Conservation (phyloP, 179 eudicot genomes). For the Amaranthus tricolor region DNA sequence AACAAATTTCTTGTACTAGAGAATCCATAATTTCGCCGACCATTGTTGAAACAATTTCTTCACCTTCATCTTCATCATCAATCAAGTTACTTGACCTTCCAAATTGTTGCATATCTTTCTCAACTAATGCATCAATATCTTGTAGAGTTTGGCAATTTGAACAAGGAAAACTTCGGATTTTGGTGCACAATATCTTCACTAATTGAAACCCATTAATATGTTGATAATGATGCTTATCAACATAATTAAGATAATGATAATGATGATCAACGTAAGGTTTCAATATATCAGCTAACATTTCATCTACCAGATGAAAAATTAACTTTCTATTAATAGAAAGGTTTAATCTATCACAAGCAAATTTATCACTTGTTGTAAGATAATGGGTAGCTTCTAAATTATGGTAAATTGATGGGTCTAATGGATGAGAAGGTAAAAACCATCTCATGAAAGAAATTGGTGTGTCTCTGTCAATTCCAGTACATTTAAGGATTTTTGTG, state of each 20-base stretch:
- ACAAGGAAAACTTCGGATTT: conserved; percentile 39
- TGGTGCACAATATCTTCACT: conserved; percentile 35
- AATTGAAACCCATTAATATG: conserved; percentile 39
- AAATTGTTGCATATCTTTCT: conserved; percentile 35
- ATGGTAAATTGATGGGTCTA: conserved; percentile 60
- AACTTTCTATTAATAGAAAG: conserved; percentile 51
- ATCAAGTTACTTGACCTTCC: conserved; percentile 10
- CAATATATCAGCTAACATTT: conserved; percentile 47
- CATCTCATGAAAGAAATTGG: conserved; percentile 45
- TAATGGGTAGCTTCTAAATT: conserved; percentile 40
- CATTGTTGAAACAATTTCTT: conserved; percentile 43
- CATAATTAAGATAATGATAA: conserved; percentile 14
- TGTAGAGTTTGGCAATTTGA: conserved; percentile 51
- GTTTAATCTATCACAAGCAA: conserved; percentile 13
- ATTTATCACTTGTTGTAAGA: neutral
- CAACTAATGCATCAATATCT: conserved; percentile 61
- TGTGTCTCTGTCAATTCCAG: conserved; percentile 49
- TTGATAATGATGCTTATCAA: conserved; percentile 2
- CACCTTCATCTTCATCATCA: conserved; percentile 42
- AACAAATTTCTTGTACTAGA: conserved; percentile 41
- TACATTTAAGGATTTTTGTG: conserved; percentile 46
- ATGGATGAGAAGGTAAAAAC: conserved; percentile 56
- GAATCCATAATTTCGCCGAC: conserved; percentile 44
- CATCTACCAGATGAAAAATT: conserved; percentile 57
- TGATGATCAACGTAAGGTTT: conserved; percentile 27